These are phyloP conservation scores for Cyanidiococcus yangmingshanensis DNA, from an alignment of 23 red algal genomes.

Conservation along the genomic window DNA sequence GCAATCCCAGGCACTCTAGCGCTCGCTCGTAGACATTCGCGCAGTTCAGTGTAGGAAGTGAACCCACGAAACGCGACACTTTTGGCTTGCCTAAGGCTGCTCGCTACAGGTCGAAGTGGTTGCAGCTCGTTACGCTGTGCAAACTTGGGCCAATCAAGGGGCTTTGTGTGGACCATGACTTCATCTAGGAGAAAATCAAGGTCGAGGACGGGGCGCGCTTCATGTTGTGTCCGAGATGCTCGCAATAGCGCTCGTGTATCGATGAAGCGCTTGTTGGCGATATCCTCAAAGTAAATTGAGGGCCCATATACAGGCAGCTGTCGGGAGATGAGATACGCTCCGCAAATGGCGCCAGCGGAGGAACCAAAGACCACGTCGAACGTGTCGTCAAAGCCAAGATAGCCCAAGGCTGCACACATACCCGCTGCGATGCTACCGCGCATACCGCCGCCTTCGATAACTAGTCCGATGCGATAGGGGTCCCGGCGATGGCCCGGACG, in stretches of 20 bases:
- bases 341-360: slow-evolving; percentile 58
- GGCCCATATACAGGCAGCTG: slow-evolving; percentile 60
- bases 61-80: slow-evolving; percentile 29
- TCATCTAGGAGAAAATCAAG: slow-evolving; percentile 59
- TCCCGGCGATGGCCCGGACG: slow-evolving; percentile 43
- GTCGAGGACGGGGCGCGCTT: slow-evolving; percentile 39
- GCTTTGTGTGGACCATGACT: slow-evolving; percentile 40
- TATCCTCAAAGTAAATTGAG: slow-evolving; percentile 44
- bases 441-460: slow-evolving; percentile 80
- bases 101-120: slow-evolving; percentile 57
- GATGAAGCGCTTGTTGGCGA: slow-evolving; percentile 28
- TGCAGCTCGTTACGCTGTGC: slow-evolving; percentile 14
- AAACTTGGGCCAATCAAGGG: slow-evolving; percentile 55
- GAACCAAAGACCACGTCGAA: slow-evolving; percentile 75
- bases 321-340: slow-evolving; percentile 51
- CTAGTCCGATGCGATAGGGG: slow-evolving; percentile 34
- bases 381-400: slow-evolving; percentile 41
- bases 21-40: slow-evolving; percentile 46
- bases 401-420: slow-evolving; percentile 59
- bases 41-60: slow-evolving; percentile 35
- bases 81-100: slow-evolving; percentile 21
- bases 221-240: slow-evolving; percentile 21
- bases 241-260: slow-evolving; percentile 32
- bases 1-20: slow-evolving; percentile 72
- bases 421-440: slow-evolving; percentile 51